phyloP scores from a whole-genome alignment of 2,329 filamentous ascomycete species.

The Aureobasidium sp. region DNA sequence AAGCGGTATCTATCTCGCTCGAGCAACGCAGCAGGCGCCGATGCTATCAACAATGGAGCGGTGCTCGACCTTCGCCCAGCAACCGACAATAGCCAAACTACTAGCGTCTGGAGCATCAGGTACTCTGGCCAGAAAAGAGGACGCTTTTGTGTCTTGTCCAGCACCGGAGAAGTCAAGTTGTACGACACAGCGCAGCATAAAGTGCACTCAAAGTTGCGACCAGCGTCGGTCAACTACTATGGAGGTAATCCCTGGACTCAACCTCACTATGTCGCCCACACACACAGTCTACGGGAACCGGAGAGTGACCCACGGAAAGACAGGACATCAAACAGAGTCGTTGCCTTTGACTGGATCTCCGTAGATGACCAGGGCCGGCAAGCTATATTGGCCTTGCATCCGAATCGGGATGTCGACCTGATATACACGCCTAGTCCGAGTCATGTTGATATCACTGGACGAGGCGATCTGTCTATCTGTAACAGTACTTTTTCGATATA shows the following conservation, averaged over 20 bases:
- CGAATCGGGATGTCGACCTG: conserved; percentile 45
- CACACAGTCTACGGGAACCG: conserved; percentile 37
- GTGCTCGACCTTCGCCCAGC: conserved; percentile 53
- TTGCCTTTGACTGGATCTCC: conserved; percentile 56
- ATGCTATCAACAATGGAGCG: conserved; percentile 51
- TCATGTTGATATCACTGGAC: conserved; percentile 37
- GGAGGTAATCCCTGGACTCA: conserved; percentile 34
- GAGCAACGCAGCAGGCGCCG: conserved; percentile 21
- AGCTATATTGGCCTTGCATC: conserved; percentile 46
- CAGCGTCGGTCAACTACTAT: conserved; percentile 21
- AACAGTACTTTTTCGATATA: conserved; percentile 12
- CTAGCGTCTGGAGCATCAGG: conserved; percentile 55
- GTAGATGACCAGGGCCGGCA: conserved; percentile 41
- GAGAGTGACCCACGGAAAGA: conserved; percentile 41
- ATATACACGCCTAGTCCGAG: conserved; percentile 40
- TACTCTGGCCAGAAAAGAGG: conserved; percentile 54
- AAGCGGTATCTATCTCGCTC: conserved; percentile 45
- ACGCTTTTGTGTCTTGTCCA: conserved; percentile 52
- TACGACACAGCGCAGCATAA: conserved; percentile 50
- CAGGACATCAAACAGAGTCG: conserved; percentile 37
- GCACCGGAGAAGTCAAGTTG: conserved; percentile 52
- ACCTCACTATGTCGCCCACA: conserved; percentile 39
- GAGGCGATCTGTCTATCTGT: conserved; percentile 33
- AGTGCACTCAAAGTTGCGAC: conserved; percentile 18
- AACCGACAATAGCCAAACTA: conserved; percentile 42